Percentiles rank a stretch among this genome's conserved stretches.
These are phyloP conservation scores for Knoxia roxburghii DNA, from an alignment of 257 asterid species.

Conservation along the genomic window DNA sequence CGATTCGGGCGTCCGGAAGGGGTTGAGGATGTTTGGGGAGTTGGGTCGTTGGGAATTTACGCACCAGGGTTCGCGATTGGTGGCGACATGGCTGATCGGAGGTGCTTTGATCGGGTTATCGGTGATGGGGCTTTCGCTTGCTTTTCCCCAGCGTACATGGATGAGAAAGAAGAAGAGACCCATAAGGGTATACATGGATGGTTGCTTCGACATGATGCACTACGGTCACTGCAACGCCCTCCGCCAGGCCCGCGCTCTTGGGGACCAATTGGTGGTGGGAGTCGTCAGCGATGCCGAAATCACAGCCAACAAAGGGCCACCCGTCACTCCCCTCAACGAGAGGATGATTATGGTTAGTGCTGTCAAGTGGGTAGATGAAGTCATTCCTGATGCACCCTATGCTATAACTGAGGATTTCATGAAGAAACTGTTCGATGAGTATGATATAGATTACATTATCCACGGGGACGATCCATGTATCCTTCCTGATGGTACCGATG, in stretches of 20 bases:
- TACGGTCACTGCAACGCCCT: conserved; percentile 98
- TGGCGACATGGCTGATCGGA: conserved; percentile 61
- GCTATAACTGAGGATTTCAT: conserved; percentile 95
- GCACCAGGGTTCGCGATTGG: conserved; percentile 38
- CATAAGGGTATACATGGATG: conserved; percentile 94
- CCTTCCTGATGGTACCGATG: conserved; percentile 93
- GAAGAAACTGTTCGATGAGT: conserved; percentile 83
- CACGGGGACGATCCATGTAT: conserved; percentile 97
- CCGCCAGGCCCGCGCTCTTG: conserved; percentile 96
- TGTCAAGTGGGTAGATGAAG: conserved; percentile 97
- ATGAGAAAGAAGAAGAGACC: conserved; percentile 64
- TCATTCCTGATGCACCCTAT: conserved; percentile 93
- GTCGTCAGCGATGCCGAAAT: conserved; percentile 94
- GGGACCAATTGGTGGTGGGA: conserved; percentile 93
- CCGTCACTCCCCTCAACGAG: conserved; percentile 87
- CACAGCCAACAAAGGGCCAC: conserved; percentile 84
- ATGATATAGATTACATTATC: conserved; percentile 80
- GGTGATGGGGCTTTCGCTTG: conserved; percentile 48
- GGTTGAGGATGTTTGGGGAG: conserved; percentile 38
- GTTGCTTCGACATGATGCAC: conserved; percentile 99
- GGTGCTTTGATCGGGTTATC: conserved; percentile 63
- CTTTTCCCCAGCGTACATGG: conserved; percentile 29
- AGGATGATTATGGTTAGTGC: conserved; percentile 97
- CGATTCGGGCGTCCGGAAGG: not conserved
- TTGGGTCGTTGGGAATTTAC: conserved; percentile 25